phyloP scores from a whole-genome alignment of 352 stramenopile genomes.

The Phytophthora melonis region DNA sequence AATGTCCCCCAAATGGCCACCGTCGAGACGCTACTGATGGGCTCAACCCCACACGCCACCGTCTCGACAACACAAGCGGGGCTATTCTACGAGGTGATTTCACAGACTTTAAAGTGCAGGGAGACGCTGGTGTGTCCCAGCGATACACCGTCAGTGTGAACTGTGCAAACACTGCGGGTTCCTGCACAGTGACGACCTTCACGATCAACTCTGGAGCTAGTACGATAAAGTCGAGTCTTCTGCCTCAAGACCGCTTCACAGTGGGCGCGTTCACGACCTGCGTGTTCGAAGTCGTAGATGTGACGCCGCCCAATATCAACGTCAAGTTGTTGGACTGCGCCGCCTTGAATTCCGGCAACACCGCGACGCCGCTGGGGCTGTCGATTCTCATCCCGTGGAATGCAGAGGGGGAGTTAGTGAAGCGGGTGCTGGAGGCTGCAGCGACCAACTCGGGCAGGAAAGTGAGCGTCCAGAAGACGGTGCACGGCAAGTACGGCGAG shows the following conservation, averaged over 20 bases:
- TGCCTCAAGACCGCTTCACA: slow-evolving; percentile 62
- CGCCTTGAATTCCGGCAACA: slow-evolving; percentile 28
- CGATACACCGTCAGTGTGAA: slow-evolving; percentile 39
- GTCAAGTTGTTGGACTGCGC: slow-evolving; percentile 43
- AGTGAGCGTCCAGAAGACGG: slow-evolving; percentile 87
- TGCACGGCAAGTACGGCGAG: slow-evolving; percentile 95
- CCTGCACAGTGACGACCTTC: slow-evolving; percentile 20
- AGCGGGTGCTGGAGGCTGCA: slow-evolving; percentile 64
- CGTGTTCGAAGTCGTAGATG: slow-evolving; percentile 53
- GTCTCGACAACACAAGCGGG: slow-evolving; percentile 58
- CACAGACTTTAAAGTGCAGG: slow-evolving; percentile 85
- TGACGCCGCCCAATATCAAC: slow-evolving; percentile 30
- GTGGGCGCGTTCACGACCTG: slow-evolving; percentile 59
- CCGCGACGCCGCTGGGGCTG: slow-evolving; percentile 22
- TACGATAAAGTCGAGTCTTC: slow-evolving; percentile 43
- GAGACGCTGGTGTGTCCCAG: slow-evolving; percentile 66
- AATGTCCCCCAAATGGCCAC: slow-evolving; percentile 90
- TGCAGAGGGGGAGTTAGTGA: slow-evolving; percentile 55
- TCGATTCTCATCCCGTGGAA: slow-evolving; percentile 73
- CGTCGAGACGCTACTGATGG: slow-evolving; percentile 32
- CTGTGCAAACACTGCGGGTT: slow-evolving; percentile 13
- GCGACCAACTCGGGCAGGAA: slow-evolving; percentile 64
- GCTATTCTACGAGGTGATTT: slow-evolving; percentile 91
- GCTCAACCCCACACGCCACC: slow-evolving; percentile 35
- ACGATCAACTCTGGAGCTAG: slow-evolving; percentile 36